phyloP scores from a whole-genome alignment of 768 basidiomycete genomes.

The Leucocoprinus birnbaumii region DNA sequence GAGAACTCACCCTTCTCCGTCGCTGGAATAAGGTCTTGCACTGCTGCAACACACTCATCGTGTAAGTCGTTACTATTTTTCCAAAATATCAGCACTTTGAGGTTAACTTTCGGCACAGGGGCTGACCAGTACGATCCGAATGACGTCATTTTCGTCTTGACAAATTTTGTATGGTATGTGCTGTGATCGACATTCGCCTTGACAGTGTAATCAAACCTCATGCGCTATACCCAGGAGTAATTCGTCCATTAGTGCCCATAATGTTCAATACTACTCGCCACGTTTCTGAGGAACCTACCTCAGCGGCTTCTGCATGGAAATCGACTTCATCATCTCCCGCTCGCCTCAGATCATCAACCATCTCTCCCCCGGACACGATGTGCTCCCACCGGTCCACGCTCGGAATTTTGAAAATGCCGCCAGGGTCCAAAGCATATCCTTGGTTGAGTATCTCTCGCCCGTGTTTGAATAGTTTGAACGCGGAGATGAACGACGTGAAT shows the following conservation, averaged over 20 bases:
- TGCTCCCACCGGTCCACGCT: conserved; percentile 22
- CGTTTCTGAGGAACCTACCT: background rate
- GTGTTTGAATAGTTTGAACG: conserved; percentile 19
- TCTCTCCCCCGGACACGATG: conserved; percentile 23
- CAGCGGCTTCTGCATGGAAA: background rate
- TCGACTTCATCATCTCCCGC: conserved; percentile 13
- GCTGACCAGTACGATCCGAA: conserved; percentile 3
- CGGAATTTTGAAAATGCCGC: conserved; percentile 24
- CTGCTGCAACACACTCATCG: conserved; percentile 2
- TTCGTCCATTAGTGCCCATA: background rate
- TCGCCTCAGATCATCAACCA: conserved; percentile 29
- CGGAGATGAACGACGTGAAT: conserved; percentile 21
- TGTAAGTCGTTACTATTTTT: conserved; percentile 3
- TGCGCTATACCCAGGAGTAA: background rate
- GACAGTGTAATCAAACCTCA: conserved; percentile 6
- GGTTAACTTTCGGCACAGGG: background rate
- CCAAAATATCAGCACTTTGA: background rate
- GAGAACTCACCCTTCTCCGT: conserved; percentile 1
- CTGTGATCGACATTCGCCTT: background rate
- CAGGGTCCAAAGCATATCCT: conserved; percentile 22
- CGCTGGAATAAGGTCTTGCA: background rate
- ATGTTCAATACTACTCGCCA: background rate
- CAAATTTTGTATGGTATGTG: background rate
- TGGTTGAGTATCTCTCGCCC: conserved; percentile 20
- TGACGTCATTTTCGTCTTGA: background rate